phyloP scores from a whole-genome alignment of 345 rosid genomes.

The Camelina hispida region DNA sequence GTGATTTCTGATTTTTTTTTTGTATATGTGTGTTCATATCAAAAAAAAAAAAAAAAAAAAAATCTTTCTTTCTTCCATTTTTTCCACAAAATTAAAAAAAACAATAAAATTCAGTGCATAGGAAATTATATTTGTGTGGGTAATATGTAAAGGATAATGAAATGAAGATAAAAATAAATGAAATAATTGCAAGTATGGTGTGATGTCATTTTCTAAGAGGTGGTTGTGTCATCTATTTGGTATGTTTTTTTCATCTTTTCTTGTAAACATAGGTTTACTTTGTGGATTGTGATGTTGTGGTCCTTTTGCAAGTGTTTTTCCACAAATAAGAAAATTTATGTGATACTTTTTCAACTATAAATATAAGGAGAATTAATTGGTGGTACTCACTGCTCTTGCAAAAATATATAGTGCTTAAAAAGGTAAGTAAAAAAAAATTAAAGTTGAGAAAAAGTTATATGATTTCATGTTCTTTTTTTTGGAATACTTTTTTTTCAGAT shows the following conservation, averaged over 20 bases:
- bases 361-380: no score
- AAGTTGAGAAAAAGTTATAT: background rate
- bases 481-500: no score
- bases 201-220: slow-evolving; percentile 35
- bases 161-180: slow-evolving; percentile 15
- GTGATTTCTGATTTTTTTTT: no score
- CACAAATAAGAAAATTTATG: background rate
- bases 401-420: no score
- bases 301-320: background rate
- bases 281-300: slow-evolving; percentile 7
- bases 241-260: slow-evolving; percentile 15
- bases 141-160: background rate
- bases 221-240: slow-evolving; percentile 32
- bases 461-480: background rate
- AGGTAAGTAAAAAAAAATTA: background rate
- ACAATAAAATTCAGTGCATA: background rate
- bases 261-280: background rate
- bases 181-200: slow-evolving; percentile 25
- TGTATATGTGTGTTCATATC: no score
- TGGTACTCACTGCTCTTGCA: no score
- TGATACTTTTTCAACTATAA: no score
- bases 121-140: background rate
- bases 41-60: no score
- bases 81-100: background rate
- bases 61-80: background rate